Conservation (phyloP, 2,329 filamentous ascomycete genomes). For the Talaromyces sp. region DNA sequence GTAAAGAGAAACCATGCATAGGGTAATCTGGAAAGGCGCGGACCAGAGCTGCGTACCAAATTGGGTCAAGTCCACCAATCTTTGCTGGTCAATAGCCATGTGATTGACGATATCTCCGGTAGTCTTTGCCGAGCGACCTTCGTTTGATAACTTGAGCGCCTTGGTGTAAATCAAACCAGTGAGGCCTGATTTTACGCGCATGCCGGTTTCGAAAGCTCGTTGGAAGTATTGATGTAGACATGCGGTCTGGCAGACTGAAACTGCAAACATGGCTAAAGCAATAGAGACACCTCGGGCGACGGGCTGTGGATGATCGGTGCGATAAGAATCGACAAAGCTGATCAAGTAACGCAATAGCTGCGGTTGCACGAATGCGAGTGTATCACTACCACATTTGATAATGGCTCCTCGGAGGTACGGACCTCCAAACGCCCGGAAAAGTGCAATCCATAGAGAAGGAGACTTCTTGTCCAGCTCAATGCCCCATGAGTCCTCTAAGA, state of each 20-base stretch:
- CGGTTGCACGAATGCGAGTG: conserved; percentile 83
- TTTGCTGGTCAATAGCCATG: conserved; percentile 97
- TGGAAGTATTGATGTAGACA: conserved; percentile 98
- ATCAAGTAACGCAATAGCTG: conserved; percentile 85
- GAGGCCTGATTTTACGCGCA: conserved; percentile 90
- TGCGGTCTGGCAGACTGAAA: conserved; percentile 80
- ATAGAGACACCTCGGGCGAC: conserved; percentile 81
- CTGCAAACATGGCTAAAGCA: conserved; percentile 84
- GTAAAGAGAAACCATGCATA: conserved; percentile 95
- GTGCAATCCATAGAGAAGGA: conserved; percentile 81
- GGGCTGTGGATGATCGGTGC: conserved; percentile 63
- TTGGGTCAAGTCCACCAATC: conserved; percentile 89
- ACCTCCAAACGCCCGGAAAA: conserved; percentile 79
- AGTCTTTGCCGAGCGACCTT: conserved; percentile 81
- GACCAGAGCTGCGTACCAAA: conserved; percentile 96
- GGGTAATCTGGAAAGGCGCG: conserved; percentile 89
- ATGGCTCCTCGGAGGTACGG: conserved; percentile 77
- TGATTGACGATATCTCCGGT: conserved; percentile 99
- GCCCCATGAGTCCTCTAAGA: conserved; percentile 73
- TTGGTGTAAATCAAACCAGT: conserved; percentile 92
- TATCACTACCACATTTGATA: conserved; percentile 86
- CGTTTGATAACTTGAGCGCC: conserved; percentile 83
- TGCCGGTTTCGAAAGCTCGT: conserved; percentile 87
- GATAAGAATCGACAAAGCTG: conserved; percentile 76
- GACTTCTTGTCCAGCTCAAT: conserved; percentile 68